Evolutionary conservation across 345 rosid species (phyloP), one percentile per base, ranked within the genome.

Genomic region (Crucihimalaya himalaica): DNA sequence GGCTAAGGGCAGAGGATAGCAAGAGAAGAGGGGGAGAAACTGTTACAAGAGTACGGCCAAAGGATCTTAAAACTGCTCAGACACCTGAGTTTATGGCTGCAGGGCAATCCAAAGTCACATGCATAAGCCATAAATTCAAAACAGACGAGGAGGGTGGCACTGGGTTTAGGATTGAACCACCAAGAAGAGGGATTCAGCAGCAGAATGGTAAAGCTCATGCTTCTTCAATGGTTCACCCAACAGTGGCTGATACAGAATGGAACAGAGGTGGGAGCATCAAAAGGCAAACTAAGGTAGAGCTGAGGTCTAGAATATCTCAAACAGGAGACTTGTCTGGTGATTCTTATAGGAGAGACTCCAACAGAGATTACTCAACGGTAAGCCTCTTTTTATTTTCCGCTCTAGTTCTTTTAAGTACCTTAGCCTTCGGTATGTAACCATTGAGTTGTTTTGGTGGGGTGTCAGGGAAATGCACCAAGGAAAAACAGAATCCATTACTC

Each of bases 401-500:
- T 60, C 42, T 31, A 5, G 5, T 51, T 64, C 0, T 15, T 32
- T 5, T 23, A 13, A 37, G 21, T 32, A 50, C 45, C 39, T 21
- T 19, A 68, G 2, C 54, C 27, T 43, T 34, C 62, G 53, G 48
- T 52, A 52, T 63, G 28, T 45, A 52, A 48, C 0, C 58, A 39
- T 31, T 27, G 23, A 55, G 34, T 34, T 70, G 60, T 27, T 40
- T 47, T n/a, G 55, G 62, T 0, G 25, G 3, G 50, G 13, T 72
- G 48, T 50, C 73, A 92, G 99, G 96, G 81, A 5, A 81, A 81
- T 58, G 83, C 77, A 37, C 87, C 80, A 2, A 84, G 81, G 86
- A 92, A 88, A 67, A 91, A 76, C 84, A 91, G 88, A 80, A 86
- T 92, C 47, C 87, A 92, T 55, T 92, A 68, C 83, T 92, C 99